Base-by-base conservation (phyloP, 176 grass and related monocot genomes). In the Cocos nucifera region DNA sequence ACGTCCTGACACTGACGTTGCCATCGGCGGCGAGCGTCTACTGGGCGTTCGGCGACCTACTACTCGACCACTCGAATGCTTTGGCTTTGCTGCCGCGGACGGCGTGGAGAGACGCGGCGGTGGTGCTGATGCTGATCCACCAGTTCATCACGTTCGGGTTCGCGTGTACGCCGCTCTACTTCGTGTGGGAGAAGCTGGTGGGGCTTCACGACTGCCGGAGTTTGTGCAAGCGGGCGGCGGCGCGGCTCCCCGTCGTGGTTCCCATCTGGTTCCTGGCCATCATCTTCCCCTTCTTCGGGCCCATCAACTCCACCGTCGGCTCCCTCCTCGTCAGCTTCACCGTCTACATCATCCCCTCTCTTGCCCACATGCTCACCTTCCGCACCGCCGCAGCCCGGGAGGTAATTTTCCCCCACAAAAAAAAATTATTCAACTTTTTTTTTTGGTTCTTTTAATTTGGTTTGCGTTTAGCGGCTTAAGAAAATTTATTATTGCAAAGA, bases 141-240 rank as follows among this genome's bases (percentile, higher is more conserved):
- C 93, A 98, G 79, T 83, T 98, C 79, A 98, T 98, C 88, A 98
- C 93, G 53, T 98, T 98, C 81, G 93, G 93, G 35, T 98, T 98
- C 82, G 93, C 93, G 0, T 98, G 93, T 70, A 98, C 93, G 19
- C 93, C 93, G 32, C 84, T 98, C 59, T 98, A 93, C 81, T 92
- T 98, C 64, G 88, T 98, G 3, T 98, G 94, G 94, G 94, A 98
- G 76, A 98, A 98, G 94, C 72, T 79, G 77, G 79, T 98, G 78
- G 88, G 94, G 44, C 74, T 98, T 6, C 94, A 98, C 62, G 88
- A 98, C 77, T 98, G 94, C 84, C 88, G 77, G 51, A 98, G 94
- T 79, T 62, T 98, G 27, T 98, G 88, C 87, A 92, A 80, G 75
- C 78, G 94, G 23, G 94, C 94, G 65, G 88, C 88, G 57, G 88